A percentile compares a stretch with the other conserved stretches of the same genome.
phyloP scores from a whole-genome alignment of 768 basidiomycete species.

The Leccinum rimulosum region DNA sequence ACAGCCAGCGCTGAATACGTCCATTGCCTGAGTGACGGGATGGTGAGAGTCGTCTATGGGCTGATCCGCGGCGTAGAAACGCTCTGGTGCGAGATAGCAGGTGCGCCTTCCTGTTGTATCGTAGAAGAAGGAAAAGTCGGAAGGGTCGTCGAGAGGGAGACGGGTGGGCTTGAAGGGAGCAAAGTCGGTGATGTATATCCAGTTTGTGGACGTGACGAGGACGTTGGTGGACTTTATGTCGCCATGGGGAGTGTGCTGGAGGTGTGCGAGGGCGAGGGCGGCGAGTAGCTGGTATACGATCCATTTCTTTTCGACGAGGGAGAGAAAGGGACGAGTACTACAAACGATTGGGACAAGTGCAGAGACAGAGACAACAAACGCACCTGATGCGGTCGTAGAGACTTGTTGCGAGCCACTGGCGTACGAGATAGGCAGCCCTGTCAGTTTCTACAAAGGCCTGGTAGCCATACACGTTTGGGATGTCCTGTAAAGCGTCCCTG shows the following conservation, averaged over 20 bases:
- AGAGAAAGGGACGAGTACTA: conserved; percentile 95
- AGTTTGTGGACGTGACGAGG: conserved; percentile 94
- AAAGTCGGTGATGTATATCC: conserved; percentile 94
- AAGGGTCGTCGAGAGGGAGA: conserved; percentile 93
- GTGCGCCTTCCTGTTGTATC: conserved; percentile 92
- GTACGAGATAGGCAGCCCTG: conserved; percentile 90
- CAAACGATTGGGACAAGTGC: not conserved
- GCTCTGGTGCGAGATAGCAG: conserved; percentile 94
- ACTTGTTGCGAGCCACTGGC: conserved; percentile 93
- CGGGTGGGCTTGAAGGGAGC: conserved; percentile 93
- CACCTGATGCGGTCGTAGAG: conserved; percentile 97
- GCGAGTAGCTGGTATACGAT: conserved; percentile 91
- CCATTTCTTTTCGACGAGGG: conserved; percentile 94
- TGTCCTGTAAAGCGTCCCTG: conserved; percentile 77
- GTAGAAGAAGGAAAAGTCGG: conserved; percentile 97
- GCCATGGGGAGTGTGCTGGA: conserved; percentile 90
- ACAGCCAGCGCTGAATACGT: conserved; percentile 93
- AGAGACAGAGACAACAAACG: conserved; percentile 18
- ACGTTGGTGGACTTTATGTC: conserved; percentile 98
- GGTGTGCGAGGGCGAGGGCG: conserved; percentile 78
- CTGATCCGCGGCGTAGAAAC: conserved; percentile 84
- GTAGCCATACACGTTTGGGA: conserved; percentile 87
- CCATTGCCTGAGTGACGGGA: conserved; percentile 93
- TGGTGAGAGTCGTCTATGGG: conserved; percentile 59
- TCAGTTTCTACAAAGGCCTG: conserved; percentile 92